phyloP scores from a whole-genome alignment of 768 basidiomycete genomes.

The Infundibulicybe gibba region DNA sequence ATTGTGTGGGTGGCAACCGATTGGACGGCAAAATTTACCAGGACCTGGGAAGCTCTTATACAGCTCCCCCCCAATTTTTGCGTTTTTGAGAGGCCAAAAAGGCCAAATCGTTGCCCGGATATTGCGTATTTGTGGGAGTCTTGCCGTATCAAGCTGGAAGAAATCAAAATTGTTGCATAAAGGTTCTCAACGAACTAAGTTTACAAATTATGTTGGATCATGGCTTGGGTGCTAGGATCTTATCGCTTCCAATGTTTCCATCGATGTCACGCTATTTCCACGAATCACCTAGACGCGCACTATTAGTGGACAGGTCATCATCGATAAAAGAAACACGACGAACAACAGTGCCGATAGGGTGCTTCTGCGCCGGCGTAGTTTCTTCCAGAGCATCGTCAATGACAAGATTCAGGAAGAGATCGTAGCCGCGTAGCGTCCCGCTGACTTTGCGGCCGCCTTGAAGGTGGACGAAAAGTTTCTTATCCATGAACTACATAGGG shows the following conservation, averaged over 20 bases:
- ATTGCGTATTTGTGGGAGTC: too few species aligned
- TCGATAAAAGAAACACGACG: constrained; percentile 24
- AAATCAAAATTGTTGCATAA: too few species aligned
- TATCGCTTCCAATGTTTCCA: constrained; percentile 80
- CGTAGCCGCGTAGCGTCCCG: constrained; percentile 93
- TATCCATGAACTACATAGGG: constrained; percentile 98
- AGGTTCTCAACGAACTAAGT: too few species aligned
- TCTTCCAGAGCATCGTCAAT: constrained; percentile 96
- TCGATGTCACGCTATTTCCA: constrained; percentile 94
- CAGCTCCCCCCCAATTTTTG: too few species aligned
- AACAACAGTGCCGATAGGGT: constrained; percentile 90
- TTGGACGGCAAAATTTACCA: too few species aligned
- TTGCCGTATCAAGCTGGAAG: too few species aligned
- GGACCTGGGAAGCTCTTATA: too few species aligned
- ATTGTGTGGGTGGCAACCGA: too few species aligned
- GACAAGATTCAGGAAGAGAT: constrained; percentile 97
- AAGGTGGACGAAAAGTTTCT: constrained; percentile 90
- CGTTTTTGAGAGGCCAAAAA: too few species aligned
- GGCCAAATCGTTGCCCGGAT: too few species aligned
- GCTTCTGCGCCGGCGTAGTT: constrained; percentile 83
- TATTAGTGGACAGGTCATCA: constrained; percentile 3
- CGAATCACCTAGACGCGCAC: constrained; percentile 80
- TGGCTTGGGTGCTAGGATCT: constrained; percentile 25
- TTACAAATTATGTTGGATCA: too few species aligned
- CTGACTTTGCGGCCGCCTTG: constrained; percentile 96